Evolutionary conservation across 1,284 basidiomycete genomes (phyloP).

Genomic region (Sanghuangporus weigelae): DNA sequence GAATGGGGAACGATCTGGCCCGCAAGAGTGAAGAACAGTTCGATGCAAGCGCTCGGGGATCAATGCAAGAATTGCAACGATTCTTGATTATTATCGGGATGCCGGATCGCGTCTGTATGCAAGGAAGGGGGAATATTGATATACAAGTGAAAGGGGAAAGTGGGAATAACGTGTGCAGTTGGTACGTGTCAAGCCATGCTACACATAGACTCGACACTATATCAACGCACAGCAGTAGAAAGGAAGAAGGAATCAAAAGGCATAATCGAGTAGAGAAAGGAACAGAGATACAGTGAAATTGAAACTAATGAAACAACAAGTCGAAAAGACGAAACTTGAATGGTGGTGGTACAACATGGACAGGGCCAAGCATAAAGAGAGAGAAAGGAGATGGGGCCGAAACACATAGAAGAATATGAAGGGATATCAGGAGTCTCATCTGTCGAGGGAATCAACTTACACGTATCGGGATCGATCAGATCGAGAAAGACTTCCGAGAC

Average conservation of each 20-base stretch:
- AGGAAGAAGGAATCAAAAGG: not conserved
- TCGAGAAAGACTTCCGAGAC: not conserved
- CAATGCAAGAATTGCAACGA: not conserved
- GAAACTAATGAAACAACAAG: not conserved
- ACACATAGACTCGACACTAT: not conserved
- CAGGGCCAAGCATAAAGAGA: not conserved
- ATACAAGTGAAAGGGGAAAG: not conserved
- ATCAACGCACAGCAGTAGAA: not conserved
- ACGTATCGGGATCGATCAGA: not conserved
- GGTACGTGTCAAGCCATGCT: not conserved
- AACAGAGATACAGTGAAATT: not conserved
- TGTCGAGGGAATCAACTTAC: not conserved
- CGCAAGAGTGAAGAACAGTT: not conserved
- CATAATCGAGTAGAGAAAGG: not conserved
- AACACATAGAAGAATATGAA: not conserved
- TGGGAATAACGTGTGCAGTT: not conserved
- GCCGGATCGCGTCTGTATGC: not conserved
- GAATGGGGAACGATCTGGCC: not conserved
- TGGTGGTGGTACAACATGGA: conserved; percentile 7
- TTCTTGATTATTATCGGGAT: not conserved
- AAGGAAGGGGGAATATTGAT: not conserved
- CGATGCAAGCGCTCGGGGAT: not conserved
- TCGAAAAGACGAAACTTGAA: not conserved
- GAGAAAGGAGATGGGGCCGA: not conserved
- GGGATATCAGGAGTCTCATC: not conserved